phyloP scores from a whole-genome alignment of 768 basidiomycete species.

The Asterophora parasitica region DNA sequence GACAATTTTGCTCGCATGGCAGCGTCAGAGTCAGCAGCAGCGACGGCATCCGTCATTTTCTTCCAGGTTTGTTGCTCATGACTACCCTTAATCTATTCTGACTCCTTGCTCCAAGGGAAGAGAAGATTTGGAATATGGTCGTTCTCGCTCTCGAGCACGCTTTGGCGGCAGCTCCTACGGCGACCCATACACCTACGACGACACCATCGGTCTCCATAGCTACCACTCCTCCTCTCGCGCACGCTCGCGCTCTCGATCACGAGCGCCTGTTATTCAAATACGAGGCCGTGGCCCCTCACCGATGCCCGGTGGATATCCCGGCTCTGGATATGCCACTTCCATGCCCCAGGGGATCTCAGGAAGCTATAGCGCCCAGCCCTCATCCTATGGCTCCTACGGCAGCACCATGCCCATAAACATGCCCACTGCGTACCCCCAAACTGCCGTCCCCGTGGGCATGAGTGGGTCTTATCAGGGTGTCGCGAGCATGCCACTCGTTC shows the following conservation, averaged over 20 bases:
- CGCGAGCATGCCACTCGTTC: slow-evolving; percentile 22
- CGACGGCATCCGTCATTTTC: slow-evolving; percentile 60
- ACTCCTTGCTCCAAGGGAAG: slow-evolving; percentile 24
- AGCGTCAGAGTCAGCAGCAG: slow-evolving; percentile 63
- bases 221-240: slow-evolving; percentile 30
- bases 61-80: slow-evolving; percentile 35
- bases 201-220: slow-evolving; percentile 23
- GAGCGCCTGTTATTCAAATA: slow-evolving; percentile 25
- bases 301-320: slow-evolving; percentile 8
- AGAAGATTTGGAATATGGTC: slow-evolving; percentile 23
- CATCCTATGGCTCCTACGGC: slow-evolving; percentile 21
- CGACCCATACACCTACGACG: slow-evolving; percentile 37
- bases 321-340: slow-evolving; percentile 11
- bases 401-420: slow-evolving; percentile 16
- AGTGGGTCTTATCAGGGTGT: slow-evolving; percentile 24
- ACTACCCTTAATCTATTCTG: neutral
- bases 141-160: slow-evolving; percentile 30
- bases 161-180: slow-evolving; percentile 22
- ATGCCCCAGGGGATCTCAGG: slow-evolving; percentile 9
- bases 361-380: slow-evolving; percentile 9
- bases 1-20: slow-evolving; percentile 44
- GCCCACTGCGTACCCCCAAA: slow-evolving; percentile 21
- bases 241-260: slow-evolving; percentile 35
- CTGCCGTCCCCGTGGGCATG: slow-evolving; percentile 18
- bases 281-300: slow-evolving; percentile 4